Conservation (phyloP, 352 stramenopile species). For the Pythium volutum region DNA sequence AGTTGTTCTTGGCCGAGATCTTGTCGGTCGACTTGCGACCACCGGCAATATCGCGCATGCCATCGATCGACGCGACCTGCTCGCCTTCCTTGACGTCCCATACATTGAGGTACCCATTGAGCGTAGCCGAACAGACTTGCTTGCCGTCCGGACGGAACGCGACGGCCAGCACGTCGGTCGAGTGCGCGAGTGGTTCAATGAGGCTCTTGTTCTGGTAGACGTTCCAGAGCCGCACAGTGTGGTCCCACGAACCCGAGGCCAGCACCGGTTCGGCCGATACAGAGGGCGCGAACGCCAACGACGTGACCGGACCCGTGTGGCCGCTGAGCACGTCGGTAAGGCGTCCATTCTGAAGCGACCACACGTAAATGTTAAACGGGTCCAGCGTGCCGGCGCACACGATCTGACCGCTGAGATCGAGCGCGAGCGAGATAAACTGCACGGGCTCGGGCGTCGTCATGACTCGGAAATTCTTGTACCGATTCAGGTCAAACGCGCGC, state of each 20-base stretch:
- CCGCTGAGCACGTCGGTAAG: constrained; percentile 98
- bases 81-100: constrained; percentile 97
- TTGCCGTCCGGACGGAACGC: constrained; percentile 97
- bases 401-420: constrained; percentile 97
- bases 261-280: constrained; percentile 84
- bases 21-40: constrained; percentile 84
- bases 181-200: constrained; percentile 96
- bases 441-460: constrained; percentile 95
- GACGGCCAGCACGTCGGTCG: constrained; percentile 95
- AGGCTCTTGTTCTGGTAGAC: constrained; percentile 95
- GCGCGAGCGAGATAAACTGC: constrained; percentile 97
- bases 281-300: constrained; percentile 90
- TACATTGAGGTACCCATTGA: constrained; percentile 96
- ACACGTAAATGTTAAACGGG: constrained; percentile 98
- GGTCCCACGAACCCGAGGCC: constrained; percentile 97
- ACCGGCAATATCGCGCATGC: constrained; percentile 94
- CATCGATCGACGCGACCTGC: constrained; percentile 95
- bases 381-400: constrained; percentile 94
- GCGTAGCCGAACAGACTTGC: constrained; percentile 93
- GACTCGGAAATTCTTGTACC: constrained; percentile 99
- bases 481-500: constrained; percentile 97
- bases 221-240: constrained; percentile 98
- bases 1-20: constrained; percentile 86
- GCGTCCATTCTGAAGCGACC: constrained; percentile 95
- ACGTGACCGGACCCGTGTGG: constrained; percentile 96